Base-by-base conservation (phyloP, 352 stramenopile genomes). In the Phytopythium mirpurense region DNA sequence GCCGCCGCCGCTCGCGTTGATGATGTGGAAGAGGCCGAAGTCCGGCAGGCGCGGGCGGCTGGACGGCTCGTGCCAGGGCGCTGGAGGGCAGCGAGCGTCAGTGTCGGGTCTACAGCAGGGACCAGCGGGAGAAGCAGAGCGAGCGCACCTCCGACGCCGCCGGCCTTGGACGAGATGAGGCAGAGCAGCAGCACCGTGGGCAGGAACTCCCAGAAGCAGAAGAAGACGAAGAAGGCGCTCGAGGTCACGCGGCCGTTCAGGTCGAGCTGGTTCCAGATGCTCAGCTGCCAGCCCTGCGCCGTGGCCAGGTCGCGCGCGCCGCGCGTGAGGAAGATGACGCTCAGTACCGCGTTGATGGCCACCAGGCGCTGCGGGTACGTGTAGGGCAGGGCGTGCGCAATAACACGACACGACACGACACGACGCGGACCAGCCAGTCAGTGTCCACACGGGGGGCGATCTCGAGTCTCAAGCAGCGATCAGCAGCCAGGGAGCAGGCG, bases 181-280 rank as follows among this genome's bases (percentile, higher is more conserved):
- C 76, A 86, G 21, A 93, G 77, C 62, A 93, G 54, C 32, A 93
- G 53, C 31, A 93, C 60, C 21, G 83, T 93, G 10, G 83, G 83
- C 29, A 93, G 57, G 52, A 93, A 91, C 62, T 93, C 83, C 83
- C 83, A 93, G 51, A 92, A 88, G 70, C 82, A 90, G 60, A 92
- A 92, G 65, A 91, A 88, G 11, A 90, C 56, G 52, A 93, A 93
- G 61, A 83, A 89, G 15, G 68, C 68, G 37, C 88, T 80, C 34
- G 80, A 84, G 31, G 81, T 90, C 51, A 92, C 81, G 47, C 82
- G 75, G 53, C 80, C 81, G 41, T 86, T 90, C 78, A 91, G 88
- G 53, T 93, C 83, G 36, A 93, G 59, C 53, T 88, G 85, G 61
- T 93, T 93, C 76, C 79, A 86, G 36, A 93, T 90, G 59, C 78